Evolutionary conservation across 2,329 filamentous ascomycete genomes (phyloP).

Genomic region (Cordyceps fumosorosea): DNA sequence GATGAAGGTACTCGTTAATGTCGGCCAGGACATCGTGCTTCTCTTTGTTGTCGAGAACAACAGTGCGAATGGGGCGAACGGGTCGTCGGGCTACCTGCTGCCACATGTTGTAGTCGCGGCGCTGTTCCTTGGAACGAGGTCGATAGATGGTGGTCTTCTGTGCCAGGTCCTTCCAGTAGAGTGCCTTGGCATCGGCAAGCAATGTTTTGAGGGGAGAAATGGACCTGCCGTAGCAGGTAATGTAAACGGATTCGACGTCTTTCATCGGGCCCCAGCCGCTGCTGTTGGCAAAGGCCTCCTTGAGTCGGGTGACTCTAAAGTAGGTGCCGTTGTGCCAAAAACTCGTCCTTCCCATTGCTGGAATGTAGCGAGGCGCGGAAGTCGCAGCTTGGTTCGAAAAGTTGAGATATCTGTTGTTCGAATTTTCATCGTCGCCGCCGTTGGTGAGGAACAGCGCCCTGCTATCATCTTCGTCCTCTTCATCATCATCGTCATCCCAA

Average conservation of each 20-base stretch:
- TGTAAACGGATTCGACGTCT: constrained; percentile 45
- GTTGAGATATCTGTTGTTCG: constrained; percentile 41
- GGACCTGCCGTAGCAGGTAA: constrained; percentile 49
- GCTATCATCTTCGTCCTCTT: constrained; percentile 22
- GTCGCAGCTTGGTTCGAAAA: constrained; percentile 51
- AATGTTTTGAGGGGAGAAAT: constrained; percentile 47
- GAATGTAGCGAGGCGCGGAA: constrained; percentile 45
- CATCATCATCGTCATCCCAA: constrained; percentile 48
- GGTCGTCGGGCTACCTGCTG: constrained; percentile 55
- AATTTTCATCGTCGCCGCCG: constrained; percentile 32
- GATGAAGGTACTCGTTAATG: constrained; percentile 72
- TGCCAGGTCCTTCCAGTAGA: constrained; percentile 45
- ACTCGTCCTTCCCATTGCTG: constrained; percentile 44
- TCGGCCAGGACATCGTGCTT: constrained; percentile 63
- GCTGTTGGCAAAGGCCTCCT: constrained; percentile 33
- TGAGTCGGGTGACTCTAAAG: constrained; percentile 41
- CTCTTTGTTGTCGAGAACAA: constrained; percentile 62
- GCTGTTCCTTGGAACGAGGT: constrained; percentile 39
- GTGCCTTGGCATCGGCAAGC: constrained; percentile 45
- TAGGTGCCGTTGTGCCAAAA: constrained; percentile 50
- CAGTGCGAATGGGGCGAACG: constrained; percentile 65
- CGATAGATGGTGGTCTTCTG: constrained; percentile 54
- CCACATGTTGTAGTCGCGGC: constrained; percentile 45
- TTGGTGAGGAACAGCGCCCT: constrained; percentile 29
- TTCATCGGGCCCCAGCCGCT: constrained; percentile 34